Evolutionary conservation across 768 basidiomycete genomes (phyloP).

Genomic region (Candolleomyces efflorescens): DNA sequence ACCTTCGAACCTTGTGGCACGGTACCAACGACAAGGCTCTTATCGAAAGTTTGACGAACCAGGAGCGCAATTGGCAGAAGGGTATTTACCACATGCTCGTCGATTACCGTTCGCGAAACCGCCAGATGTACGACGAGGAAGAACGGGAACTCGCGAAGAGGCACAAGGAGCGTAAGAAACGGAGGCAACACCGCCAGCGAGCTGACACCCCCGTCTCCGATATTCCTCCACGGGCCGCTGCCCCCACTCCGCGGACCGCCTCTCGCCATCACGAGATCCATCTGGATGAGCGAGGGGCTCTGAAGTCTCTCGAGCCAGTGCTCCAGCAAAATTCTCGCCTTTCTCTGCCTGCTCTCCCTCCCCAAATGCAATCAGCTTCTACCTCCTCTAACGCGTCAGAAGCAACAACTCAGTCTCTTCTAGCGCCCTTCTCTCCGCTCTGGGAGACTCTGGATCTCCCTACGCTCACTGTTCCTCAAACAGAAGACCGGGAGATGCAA

Average conservation of each 20-base stretch:
- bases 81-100: conserved; percentile 91
- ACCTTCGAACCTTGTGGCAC: conserved; percentile 91
- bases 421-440: conserved; percentile 22
- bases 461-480: conserved; percentile 57
- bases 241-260: conserved; percentile 63
- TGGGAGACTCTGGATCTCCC: conserved; percentile 29
- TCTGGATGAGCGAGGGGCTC: conserved; percentile 17
- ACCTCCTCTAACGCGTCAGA: conserved; percentile 18
- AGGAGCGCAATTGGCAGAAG: conserved; percentile 88
- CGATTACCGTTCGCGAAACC: conserved; percentile 77
- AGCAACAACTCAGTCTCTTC: conserved; percentile 6
- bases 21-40: conserved; percentile 73
- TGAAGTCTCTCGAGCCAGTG: conserved; percentile 8
- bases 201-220: background rate
- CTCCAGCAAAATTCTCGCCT: conserved; percentile 10
- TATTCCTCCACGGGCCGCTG: conserved; percentile 46
- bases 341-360: background rate
- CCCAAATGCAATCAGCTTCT: background rate
- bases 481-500: conserved; percentile 74
- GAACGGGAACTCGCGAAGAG: conserved; percentile 32
- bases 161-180: conserved; percentile 22
- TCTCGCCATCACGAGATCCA: conserved; percentile 23
- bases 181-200: conserved; percentile 3
- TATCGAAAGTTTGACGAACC: conserved; percentile 57
- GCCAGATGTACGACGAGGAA: conserved; percentile 58